phyloP scores from a whole-genome alignment of 306 rosid species.

The Malus fusca region DNA sequence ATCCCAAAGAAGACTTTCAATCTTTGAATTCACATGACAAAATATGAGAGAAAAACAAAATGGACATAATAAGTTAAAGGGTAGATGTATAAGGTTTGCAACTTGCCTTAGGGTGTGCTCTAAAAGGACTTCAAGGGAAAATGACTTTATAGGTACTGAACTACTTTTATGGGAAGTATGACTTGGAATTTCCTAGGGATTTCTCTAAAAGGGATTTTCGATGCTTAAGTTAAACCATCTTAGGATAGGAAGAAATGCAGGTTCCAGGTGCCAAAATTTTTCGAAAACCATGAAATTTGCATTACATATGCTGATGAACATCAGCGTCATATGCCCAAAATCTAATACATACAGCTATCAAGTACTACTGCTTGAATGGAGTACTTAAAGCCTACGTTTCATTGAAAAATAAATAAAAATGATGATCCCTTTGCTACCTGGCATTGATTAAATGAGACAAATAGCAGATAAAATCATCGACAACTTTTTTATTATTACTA shows the following conservation, averaged over 20 bases:
- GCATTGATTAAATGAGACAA: conserved; percentile 14
- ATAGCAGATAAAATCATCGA: neutral
- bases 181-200: neutral
- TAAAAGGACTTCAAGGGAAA: neutral
- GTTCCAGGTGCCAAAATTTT: neutral
- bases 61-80: neutral
- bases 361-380: neutral
- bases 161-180: neutral
- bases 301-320: neutral
- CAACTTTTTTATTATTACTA: neutral
- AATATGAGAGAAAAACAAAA: neutral
- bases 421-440: neutral
- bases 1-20: neutral
- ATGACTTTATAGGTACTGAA: neutral
- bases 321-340: neutral
- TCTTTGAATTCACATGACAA: neutral
- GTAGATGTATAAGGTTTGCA: neutral
- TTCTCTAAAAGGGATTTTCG: neutral
- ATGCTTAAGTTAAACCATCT: neutral
- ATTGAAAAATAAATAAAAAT: neutral
- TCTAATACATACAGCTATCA: neutral
- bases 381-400: neutral
- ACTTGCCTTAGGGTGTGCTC: neutral
- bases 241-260: neutral
- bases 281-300: neutral